These are phyloP conservation scores for Hymenochaete sp. DNA, from an alignment of 1,284 basidiomycete species.

Conservation along the genomic window DNA sequence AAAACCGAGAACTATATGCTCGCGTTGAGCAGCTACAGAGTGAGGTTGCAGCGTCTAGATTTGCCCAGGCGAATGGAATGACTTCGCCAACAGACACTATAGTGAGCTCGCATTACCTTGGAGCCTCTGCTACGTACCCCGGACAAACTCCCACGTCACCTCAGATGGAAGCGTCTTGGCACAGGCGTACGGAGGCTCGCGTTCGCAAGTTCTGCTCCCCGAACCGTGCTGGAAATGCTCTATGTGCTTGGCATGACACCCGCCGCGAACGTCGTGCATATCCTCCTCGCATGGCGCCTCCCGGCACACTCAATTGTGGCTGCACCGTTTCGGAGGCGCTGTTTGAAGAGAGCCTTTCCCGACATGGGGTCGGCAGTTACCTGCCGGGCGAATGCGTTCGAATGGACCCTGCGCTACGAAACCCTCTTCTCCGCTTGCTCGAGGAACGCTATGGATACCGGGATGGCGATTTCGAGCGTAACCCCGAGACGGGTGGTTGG, in stretches of 20 bases:
- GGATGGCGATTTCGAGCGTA: slow-evolving; percentile 75
- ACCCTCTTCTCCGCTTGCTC: slow-evolving; percentile 63
- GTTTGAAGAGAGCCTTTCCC: slow-evolving; percentile 72
- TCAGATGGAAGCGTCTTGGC: slow-evolving; percentile 39
- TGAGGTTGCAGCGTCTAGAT: slow-evolving; percentile 11
- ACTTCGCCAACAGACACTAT: slow-evolving; percentile 1
- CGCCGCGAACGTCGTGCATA: slow-evolving; percentile 66
- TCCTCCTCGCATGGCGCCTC: slow-evolving; percentile 73
- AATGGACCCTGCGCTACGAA: slow-evolving; percentile 77
- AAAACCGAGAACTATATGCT: slow-evolving; percentile 9
- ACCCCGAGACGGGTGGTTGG: slow-evolving; percentile 55
- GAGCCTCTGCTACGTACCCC: background rate
- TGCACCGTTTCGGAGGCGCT: slow-evolving; percentile 74
- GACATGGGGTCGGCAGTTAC: slow-evolving; percentile 70
- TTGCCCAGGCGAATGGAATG: slow-evolving; percentile 10
- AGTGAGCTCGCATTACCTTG: background rate
- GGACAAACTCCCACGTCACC: slow-evolving; percentile 1
- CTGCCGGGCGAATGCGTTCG: slow-evolving; percentile 74
- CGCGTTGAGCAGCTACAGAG: slow-evolving; percentile 11
- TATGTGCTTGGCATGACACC: slow-evolving; percentile 82
- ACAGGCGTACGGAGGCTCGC: slow-evolving; percentile 59
- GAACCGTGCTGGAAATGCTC: slow-evolving; percentile 75
- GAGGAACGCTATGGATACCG: slow-evolving; percentile 66
- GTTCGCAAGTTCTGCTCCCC: slow-evolving; percentile 65
- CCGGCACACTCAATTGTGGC: slow-evolving; percentile 70